These are phyloP conservation scores for Sutorius eximius DNA, from an alignment of 1,284 basidiomycete species.

Conservation along the genomic window DNA sequence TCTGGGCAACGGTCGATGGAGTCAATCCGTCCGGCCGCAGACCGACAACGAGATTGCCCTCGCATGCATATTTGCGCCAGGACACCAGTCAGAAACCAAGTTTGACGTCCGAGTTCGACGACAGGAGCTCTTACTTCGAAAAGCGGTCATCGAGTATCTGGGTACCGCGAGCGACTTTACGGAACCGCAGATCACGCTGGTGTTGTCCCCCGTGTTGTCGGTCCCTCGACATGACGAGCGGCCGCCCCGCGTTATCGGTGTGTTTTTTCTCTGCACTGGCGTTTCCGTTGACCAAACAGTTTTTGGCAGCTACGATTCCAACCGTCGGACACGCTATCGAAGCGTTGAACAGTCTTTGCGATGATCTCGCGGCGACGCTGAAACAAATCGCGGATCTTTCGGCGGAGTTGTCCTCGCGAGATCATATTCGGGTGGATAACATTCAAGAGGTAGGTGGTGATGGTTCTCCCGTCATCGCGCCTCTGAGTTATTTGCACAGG, in stretches of 20 bases:
- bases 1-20: conserved; percentile 66
- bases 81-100: conserved; percentile 50
- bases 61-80: conserved; percentile 53
- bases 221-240: conserved; percentile 47
- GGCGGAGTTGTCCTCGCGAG: conserved; percentile 68
- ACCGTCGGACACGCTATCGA: conserved; percentile 76
- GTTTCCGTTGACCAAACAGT: neutral
- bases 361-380: conserved; percentile 59
- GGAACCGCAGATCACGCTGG: conserved; percentile 68
- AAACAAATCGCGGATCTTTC: conserved; percentile 68
- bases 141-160: conserved; percentile 63
- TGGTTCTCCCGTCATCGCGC: neutral
- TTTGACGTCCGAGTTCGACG: conserved; percentile 57
- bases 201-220: conserved; percentile 61
- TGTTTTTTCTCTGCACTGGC: conserved; percentile 2
- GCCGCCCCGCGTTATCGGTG: conserved; percentile 42
- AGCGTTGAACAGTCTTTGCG: conserved; percentile 62
- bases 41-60: conserved; percentile 70
- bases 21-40: conserved; percentile 59
- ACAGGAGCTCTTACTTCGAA: conserved; percentile 56
- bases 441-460: conserved; percentile 60
- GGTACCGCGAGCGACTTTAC: conserved; percentile 70
- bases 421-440: conserved; percentile 69
- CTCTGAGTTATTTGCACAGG: conserved; percentile 37
- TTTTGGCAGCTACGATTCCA: conserved; percentile 60